phyloP scores from a whole-genome alignment of 169 alveolate species.

The Eimeria falciformis region DNA sequence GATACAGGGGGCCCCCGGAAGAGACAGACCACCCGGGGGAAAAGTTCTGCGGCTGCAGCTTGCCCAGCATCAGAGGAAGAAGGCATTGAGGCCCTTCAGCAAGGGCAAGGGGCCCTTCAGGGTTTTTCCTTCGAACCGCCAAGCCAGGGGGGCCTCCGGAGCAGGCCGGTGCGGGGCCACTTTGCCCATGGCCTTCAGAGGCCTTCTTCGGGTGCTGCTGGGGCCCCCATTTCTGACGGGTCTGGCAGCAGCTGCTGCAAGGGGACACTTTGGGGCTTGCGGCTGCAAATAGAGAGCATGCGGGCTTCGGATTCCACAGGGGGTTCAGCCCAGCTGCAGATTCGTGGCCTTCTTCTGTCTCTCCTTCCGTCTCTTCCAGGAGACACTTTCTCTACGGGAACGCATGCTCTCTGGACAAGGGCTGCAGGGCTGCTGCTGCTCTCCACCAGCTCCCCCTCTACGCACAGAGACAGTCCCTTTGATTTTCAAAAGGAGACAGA shows the following conservation, averaged over 20 bases:
- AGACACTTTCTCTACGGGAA: not conserved
- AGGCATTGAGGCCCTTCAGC: not conserved
- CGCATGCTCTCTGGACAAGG: not conserved
- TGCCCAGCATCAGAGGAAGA: not conserved
- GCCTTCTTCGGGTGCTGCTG: no score
- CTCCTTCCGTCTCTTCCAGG: slow-evolving; percentile 61
- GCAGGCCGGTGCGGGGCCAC: no score
- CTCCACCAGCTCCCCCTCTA: slow-evolving; percentile 13
- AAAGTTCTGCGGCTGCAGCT: no score
- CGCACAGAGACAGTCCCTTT: slow-evolving; percentile 12
- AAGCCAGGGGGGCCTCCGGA: no score
- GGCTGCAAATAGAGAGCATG: slow-evolving; percentile 17
- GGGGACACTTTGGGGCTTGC: slow-evolving; percentile 35
- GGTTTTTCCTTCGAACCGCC: no score
- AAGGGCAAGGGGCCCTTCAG: not conserved
- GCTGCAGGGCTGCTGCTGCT: slow-evolving; percentile 64
- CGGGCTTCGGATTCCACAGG: slow-evolving; percentile 5
- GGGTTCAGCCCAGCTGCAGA: slow-evolving; percentile 58
- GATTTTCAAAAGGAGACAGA: no score
- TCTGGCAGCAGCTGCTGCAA: not conserved
- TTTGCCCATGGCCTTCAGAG: no score
- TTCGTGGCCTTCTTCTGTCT: slow-evolving; percentile 30
- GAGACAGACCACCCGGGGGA: no score
- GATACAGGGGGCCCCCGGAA: slow-evolving; percentile 35
- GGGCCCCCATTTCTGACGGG: no score